These are phyloP conservation scores for Lophium mytilinum DNA, from an alignment of 495 filamentous ascomycete genomes.

Conservation along the genomic window DNA sequence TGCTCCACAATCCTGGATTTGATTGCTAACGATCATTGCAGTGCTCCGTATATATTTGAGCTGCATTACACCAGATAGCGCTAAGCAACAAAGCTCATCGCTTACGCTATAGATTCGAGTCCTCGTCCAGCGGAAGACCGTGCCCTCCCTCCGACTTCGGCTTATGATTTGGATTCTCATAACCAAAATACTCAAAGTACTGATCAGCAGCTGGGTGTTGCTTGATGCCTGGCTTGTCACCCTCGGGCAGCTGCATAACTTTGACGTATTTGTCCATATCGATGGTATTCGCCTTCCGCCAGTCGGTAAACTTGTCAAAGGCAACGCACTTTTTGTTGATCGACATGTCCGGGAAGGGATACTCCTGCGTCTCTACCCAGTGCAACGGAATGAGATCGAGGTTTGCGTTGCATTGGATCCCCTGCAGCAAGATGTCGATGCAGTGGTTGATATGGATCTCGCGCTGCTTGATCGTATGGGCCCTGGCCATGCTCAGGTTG, in stretches of 20 bases:
- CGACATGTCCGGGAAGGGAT: neutral
- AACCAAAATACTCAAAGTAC: slow-evolving; percentile 2
- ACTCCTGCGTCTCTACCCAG: no score
- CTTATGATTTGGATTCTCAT: slow-evolving; percentile 2
- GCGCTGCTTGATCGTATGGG: no score
- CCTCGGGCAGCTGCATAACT: neutral
- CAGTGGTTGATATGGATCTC: no score
- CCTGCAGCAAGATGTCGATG: no score
- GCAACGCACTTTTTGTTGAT: slow-evolving; percentile 1
- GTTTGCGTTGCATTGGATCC: no score
- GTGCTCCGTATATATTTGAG: no score
- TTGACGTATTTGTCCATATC: slow-evolving; percentile 5
- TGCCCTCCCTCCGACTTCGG: slow-evolving; percentile 1
- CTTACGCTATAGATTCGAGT: neutral
- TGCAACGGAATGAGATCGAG: no score
- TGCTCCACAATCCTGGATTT: no score
- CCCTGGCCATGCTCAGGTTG: no score
- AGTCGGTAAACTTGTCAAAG: slow-evolving; percentile 2
- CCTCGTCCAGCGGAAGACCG: neutral
- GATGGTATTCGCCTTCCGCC: neutral
- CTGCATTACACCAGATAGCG: no score
- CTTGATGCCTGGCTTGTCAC: slow-evolving; percentile 1
- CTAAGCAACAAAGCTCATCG: no score
- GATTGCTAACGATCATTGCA: no score
- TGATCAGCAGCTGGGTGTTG: slow-evolving; percentile 4